Conservation (phyloP, 768 basidiomycete species). For the Inosperma sp. region DNA sequence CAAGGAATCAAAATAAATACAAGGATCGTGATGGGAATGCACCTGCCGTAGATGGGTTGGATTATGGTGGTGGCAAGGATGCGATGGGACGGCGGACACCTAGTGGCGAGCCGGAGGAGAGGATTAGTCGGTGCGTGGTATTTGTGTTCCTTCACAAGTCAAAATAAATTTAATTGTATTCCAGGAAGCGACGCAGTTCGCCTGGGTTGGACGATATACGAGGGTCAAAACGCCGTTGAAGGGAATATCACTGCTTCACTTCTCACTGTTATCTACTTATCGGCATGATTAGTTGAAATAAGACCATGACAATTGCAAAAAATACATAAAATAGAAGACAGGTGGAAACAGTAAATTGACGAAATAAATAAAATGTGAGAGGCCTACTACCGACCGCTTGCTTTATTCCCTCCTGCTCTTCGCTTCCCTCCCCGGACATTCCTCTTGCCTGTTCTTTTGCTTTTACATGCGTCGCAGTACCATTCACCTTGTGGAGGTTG, state of each 20-base stretch:
- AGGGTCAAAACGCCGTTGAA: conserved; percentile 63
- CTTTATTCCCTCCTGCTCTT: conserved; percentile 30
- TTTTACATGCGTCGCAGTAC: conserved; percentile 68
- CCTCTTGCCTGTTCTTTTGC: conserved; percentile 51
- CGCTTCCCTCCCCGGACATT: conserved; percentile 48
- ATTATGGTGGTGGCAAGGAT: conserved; percentile 53
- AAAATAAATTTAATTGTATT: neutral
- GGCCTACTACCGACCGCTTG: conserved; percentile 24
- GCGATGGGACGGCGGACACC: conserved; percentile 56
- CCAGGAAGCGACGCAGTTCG: conserved; percentile 69
- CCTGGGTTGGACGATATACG: conserved; percentile 66
- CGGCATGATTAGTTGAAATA: conserved; percentile 1
- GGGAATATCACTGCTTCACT: neutral
- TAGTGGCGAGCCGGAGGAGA: conserved; percentile 65
- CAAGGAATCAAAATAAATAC: conserved; percentile 84
- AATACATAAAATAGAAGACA: neutral
- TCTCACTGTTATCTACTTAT: conserved; percentile 6
- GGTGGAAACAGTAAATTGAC: conserved; percentile 1
- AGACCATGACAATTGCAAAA: neutral
- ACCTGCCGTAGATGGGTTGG: conserved; percentile 82
- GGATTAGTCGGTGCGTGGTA: conserved; percentile 50
- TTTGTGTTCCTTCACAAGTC: neutral
- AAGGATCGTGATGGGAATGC: conserved; percentile 85
- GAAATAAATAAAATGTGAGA: neutral
- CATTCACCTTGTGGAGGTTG: conserved; percentile 66